Evolutionary conservation across 83 land plant species (phyloP).

Genomic region (Larix sibirica): DNA sequence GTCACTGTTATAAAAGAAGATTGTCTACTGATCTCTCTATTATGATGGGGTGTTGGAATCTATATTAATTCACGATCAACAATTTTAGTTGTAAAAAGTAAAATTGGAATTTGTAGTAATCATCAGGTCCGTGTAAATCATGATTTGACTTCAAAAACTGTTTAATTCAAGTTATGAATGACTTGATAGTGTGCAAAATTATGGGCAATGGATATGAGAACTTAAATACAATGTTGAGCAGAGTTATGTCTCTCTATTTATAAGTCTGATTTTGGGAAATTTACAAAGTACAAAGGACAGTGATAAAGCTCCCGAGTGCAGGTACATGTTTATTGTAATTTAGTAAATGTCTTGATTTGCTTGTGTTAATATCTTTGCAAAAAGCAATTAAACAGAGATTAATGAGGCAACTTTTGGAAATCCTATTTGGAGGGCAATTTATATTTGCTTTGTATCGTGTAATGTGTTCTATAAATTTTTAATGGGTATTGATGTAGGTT

Average conservation of each 20-base stretch:
- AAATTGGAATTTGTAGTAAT: not conserved
- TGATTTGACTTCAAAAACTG: not conserved
- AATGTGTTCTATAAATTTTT: not conserved
- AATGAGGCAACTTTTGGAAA: not conserved
- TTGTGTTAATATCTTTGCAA: not conserved
- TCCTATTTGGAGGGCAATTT: not conserved
- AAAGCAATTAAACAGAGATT: not conserved
- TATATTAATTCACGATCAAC: not conserved
- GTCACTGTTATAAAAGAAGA: not conserved
- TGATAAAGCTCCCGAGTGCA: not conserved
- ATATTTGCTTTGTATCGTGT: not conserved
- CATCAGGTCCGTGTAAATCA: not conserved
- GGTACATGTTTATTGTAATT: not conserved
- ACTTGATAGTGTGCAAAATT: not conserved
- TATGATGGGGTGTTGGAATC: not conserved
- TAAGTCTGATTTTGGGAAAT: not conserved
- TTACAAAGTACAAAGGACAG: not conserved
- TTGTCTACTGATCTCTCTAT: not conserved
- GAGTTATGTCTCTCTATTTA: not conserved
- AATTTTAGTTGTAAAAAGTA: not conserved
- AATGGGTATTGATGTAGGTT: not conserved
- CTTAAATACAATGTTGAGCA: not conserved
- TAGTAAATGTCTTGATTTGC: not conserved
- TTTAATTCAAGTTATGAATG: too few relatives aligned
- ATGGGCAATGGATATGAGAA: not conserved